Base-by-base conservation (phyloP, 2,329 filamentous ascomycete species). In the Diaporthe sp. region DNA sequence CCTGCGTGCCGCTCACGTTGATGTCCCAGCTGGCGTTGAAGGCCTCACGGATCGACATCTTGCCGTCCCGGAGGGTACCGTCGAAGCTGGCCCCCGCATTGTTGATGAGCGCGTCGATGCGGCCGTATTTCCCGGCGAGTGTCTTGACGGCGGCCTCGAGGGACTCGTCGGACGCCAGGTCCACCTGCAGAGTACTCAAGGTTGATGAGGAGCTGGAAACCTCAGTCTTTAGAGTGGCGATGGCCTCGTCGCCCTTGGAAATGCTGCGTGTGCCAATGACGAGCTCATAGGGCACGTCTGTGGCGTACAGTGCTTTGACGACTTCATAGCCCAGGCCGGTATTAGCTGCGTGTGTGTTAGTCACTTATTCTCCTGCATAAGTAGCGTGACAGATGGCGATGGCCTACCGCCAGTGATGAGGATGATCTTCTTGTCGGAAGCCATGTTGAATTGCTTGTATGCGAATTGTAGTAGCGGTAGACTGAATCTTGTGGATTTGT, bases 281-380 rank as follows among this genome's bases (percentile, higher is more conserved):
- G 72, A 93, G 85, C 8, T 87, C 83, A 79, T 92, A 92, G 3
- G 85, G 30, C 10, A 81, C 82, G 0, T 80, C 40, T 0, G 90
- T 89, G n/a, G 82, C 77, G 61, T 85, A 82, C 0, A 93, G 82
- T 0, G 89, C 87, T 75, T 88, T 90, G 69, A 92, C 86, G 10
- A 84, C 85, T 77, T 92, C 87, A 55, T 87, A 87, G 6, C 91
- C 91, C 22, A 93, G 85, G 19, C 91, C 91, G 0, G 88, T 91
- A 77, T 91, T 92, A 74, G 85, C 90, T 60, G 90, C 90, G 19
- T 2, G 90, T 92, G 9, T n/a, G 28, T 73, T 19, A 73, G 74
- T 38, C 15, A 19, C 19, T 12, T 1, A 3, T 17, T 28, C 10
- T n/a, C 13, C 35, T 22, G 9, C 73, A 92, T 4, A 17, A 17